Conservation (phyloP, 2,329 filamentous ascomycete species). For the Penicillium sp. region DNA sequence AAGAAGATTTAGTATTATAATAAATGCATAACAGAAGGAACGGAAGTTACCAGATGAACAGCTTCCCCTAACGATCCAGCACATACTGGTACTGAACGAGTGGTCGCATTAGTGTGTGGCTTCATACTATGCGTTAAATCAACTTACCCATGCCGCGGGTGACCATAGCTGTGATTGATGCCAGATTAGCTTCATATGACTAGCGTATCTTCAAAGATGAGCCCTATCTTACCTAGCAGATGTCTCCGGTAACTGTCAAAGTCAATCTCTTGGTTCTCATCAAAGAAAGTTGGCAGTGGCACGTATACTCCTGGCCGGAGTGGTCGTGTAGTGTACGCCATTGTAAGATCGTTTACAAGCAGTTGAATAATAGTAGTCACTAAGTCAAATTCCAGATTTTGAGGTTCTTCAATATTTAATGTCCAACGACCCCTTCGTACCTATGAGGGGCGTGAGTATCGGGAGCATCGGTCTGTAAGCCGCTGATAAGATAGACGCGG, state of each 20-base stretch:
- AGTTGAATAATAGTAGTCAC: neutral
- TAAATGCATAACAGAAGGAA: neutral
- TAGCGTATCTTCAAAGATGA: neutral
- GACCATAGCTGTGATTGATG: neutral
- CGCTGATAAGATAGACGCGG: too few relatives aligned
- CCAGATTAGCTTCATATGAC: neutral
- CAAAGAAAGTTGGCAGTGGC: neutral
- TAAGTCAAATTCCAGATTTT: neutral
- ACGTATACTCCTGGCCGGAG: neutral
- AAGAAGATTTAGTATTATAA: neutral
- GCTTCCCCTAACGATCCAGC: neutral
- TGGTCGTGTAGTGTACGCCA: neutral
- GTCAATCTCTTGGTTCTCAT: neutral
- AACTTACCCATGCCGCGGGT: neutral
- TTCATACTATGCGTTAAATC: neutral
- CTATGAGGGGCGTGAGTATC: neutral
- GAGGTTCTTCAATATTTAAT: neutral
- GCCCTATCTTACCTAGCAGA: neutral
- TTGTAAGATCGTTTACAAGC: neutral
- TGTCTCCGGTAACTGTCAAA: neutral
- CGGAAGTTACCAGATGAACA: neutral
- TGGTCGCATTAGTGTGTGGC: neutral
- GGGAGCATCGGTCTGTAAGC: too few relatives aligned
- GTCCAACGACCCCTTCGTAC: neutral
- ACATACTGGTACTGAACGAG: neutral